Evolutionary conservation across 2,329 filamentous ascomycete species (phyloP), one percentile per base, ranked within the genome.

Genomic region (Mollisiaceae sp.): DNA sequence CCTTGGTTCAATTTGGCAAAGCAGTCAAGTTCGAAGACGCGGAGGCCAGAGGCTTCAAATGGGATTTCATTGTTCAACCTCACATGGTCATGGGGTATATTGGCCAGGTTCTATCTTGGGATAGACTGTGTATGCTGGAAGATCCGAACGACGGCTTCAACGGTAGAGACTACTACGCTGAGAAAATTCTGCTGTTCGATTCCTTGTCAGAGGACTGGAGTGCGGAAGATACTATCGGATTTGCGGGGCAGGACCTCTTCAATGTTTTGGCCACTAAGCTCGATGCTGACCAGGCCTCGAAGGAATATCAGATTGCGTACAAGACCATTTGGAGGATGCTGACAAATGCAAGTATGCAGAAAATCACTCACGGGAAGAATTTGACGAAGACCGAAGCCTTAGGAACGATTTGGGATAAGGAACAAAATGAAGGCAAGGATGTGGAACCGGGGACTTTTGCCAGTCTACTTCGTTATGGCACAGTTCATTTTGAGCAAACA

Each of bases 81-180:
- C 55, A 52, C 50, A 59, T 63, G 11, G 55, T 63, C 1, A 47
- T 50, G 20, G 60, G 60, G n/a, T 79, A 78, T 59, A 60, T 77
- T 2, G 71, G 73, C 1, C 75, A 77, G 14, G 73, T 72, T 50
- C 70, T 73, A 63, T 72, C 70, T 62, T 75, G 74, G 43, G 72
- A 74, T 63, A 69, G 76, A n/a, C 65, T 77, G n/a, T 75, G 77
- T 27, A 75, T 75, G 65, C 73, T 79, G 22, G 66, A 76, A 20
- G 78, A 79, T 36, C 73, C 75, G 1, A 75, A 78, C 18, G 50
- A 54, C 27, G 78, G 75, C 2, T 78, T 77, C 55, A 75, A 76
- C 35, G 78, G 77, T 0, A 70, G 72, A 14, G 75, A 76, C 41
- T 79, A 78, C 64, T 76, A 70, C 62, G 68, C 71, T 8, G 74